phyloP scores from a whole-genome alignment of 1,284 basidiomycete species.

The Mycosarcoma mackinlayi region DNA sequence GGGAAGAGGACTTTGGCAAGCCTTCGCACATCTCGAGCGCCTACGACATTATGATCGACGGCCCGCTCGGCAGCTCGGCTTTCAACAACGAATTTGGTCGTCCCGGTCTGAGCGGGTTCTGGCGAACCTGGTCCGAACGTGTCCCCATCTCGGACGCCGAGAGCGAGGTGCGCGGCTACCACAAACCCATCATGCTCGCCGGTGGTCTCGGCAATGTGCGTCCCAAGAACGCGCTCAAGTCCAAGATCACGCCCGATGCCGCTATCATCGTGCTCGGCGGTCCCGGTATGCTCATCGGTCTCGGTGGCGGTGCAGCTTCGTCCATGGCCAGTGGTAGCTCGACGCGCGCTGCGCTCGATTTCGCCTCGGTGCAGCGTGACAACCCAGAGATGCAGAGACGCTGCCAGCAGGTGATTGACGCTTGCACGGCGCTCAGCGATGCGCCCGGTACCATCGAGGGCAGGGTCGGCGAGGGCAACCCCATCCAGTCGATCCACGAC shows the following conservation, averaged over 20 bases:
- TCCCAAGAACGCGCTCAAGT: slow-evolving; percentile 64
- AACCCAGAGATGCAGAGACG: slow-evolving; percentile 98
- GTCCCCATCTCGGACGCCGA: slow-evolving; percentile 50
- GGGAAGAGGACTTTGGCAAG: slow-evolving; percentile 75
- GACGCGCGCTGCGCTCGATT: slow-evolving; percentile 92
- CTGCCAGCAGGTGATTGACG: slow-evolving; percentile 96
- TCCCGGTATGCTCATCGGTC: slow-evolving; percentile 93
- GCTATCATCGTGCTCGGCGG: slow-evolving; percentile 90
- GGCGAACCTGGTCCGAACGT: slow-evolving; percentile 65
- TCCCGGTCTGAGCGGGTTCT: slow-evolving; percentile 76
- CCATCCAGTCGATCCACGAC: slow-evolving; percentile 96
- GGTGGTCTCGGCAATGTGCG: slow-evolving; percentile 93
- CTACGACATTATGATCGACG: slow-evolving; percentile 96
- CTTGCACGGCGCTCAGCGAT: slow-evolving; percentile 67
- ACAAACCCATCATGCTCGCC: slow-evolving; percentile 99
- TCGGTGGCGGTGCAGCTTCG: slow-evolving; percentile 94
- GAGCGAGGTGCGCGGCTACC: slow-evolving; percentile 87
- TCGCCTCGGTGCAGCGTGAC: slow-evolving; percentile 95
- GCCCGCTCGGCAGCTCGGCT: slow-evolving; percentile 90
- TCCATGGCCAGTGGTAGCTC: slow-evolving; percentile 76
- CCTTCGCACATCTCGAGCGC: slow-evolving; percentile 92
- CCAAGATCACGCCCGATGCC: slow-evolving; percentile 59
- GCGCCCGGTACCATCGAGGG: slow-evolving; percentile 41
- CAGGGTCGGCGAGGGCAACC: slow-evolving; percentile 70
- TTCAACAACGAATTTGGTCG: slow-evolving; percentile 99